Evolutionary conservation across 1,139 yeast species (phyloP), one percentile per base, ranked within the genome.

Genomic region (Kodamaea plutei): DNA sequence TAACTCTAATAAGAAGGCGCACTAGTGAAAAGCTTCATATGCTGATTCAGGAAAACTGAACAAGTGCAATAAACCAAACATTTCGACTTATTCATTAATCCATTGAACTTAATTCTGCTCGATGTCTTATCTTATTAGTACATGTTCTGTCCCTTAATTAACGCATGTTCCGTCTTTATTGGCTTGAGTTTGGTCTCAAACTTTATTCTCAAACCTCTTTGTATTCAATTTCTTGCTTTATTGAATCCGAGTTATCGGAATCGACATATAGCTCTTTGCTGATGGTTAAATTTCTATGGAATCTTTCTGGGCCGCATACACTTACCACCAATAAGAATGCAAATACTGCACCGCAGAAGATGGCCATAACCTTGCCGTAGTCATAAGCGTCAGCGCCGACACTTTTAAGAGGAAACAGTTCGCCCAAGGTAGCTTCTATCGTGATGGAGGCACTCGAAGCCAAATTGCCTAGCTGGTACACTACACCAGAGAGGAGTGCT

Each of bases 381-480:
- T 63, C 52, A 37, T 52, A 59, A 14, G 28, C 23, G 14, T 28
- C 33, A 3, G 19, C 20, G 2, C 28, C 30, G 14, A 24, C 15
- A 5, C 25, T 25, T 11, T 22, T 11, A 13, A 35, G 25, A 2
- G 67, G 67, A 43, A 53, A 63, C 10, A 39, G 33, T 23, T 52
- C 53, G 8, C 66, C 65, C 8, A 63, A 38, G 21, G 49, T 41
- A 5, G 66, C 55, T 46, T 62, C 68, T 30, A 63, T 63, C 9
- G 69, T 63, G 10, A 56, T 46, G 10, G 63, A 54, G 2, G 68
- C 69, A 14, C 64, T 55, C 23, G 58, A 52, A 2, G 58, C 59
- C 37, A 63, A 52, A 39, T 63, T 63, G 38, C 69, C 69, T 34
- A 63, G 48, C 38, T 63, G 69, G 42, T 63, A 63, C 9, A 59